Base-by-base conservation (phyloP, 257 asterid species). In the Solanum chilense region DNA sequence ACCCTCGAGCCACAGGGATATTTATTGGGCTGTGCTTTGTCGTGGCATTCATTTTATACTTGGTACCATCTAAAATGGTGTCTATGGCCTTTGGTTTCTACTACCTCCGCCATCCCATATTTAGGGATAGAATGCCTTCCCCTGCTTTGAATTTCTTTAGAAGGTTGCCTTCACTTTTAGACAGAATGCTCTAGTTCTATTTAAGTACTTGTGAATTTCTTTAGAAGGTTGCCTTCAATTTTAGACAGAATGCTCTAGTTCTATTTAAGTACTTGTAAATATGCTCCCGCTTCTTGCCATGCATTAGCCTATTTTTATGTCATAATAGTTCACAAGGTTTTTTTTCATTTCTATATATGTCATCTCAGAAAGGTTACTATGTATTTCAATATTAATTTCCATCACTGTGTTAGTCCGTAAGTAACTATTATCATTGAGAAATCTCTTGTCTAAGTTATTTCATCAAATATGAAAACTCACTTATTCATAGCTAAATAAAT, bases 1-100 rank as follows among this genome's bases (percentile, higher is more conserved):
- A 95, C 88, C 98, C 98, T 2, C 97, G 98, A 14, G 99, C 99
- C 41, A 96, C 98, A 23, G 98, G 96, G 88, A 95, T 96, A 6
- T 95, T 96, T 49, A 94, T 94, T 0, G 98, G 94, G 18, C 60
- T 96, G 15, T 93, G 99, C 68, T 88, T 94, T 1, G 45, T 93
- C 6, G 94, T 94, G 89, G 95, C 96, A 1, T 90, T 94, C 60
- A 87, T 94, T 7, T 78, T 96, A 89, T 96, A 91, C 81, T 44
- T 96, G 90, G 94, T 94, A 44, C 98, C 99, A 3, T 91, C 95
- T 13, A 95, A 94, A 87, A 93, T 95, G 98, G 94, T 94, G 86
- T 95, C 98, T 1, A 91, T 95, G 98, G 97, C 98, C 7, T 88
- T 90, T n/a, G 98, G 99, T n/a, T 95, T 96, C 80, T 95, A 96